Evolutionary conservation across 345 rosid species (phyloP).

Genomic region (Populus simonii): DNA sequence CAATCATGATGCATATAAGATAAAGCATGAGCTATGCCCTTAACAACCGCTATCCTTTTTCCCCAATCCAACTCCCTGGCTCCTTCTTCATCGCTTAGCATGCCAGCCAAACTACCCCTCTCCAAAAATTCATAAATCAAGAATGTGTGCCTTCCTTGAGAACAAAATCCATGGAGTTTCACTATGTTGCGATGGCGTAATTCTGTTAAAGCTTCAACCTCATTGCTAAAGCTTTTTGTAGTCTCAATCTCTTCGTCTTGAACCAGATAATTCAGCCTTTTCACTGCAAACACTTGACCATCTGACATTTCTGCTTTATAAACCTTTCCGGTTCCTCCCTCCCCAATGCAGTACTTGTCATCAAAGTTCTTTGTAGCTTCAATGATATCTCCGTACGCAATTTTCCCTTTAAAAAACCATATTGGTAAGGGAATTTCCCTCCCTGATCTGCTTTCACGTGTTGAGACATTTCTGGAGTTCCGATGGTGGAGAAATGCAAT

Average conservation of each 20-base stretch:
- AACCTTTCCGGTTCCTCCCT: conserved; percentile 23
- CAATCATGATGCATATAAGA: conserved; percentile 26
- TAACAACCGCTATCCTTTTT: background rate
- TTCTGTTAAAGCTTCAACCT: background rate
- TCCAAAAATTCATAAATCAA: too few species aligned
- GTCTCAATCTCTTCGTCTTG: background rate
- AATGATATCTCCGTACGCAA: conserved; percentile 19
- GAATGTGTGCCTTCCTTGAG: background rate
- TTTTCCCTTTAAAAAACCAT: conserved; percentile 17
- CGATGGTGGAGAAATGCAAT: conserved; percentile 1
- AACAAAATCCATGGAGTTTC: background rate
- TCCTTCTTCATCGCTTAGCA: too few species aligned
- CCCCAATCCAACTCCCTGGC: background rate
- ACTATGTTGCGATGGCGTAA: background rate
- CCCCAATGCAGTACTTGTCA: conserved; percentile 15
- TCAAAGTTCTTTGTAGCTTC: conserved; percentile 25
- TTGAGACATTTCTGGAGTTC: background rate
- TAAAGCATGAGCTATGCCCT: conserved; percentile 18
- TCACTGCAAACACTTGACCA: conserved; percentile 21
- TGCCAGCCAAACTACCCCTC: too few species aligned
- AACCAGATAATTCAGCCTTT: conserved; percentile 14
- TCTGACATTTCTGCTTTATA: conserved; percentile 21
- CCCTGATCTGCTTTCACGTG: background rate
- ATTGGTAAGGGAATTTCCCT: background rate
- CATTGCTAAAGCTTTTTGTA: too few species aligned